A percentile compares a stretch with the other conserved stretches of the same genome.
Conservation (phyloP, 306 rosid species). For the Corylus avellana region DNA sequence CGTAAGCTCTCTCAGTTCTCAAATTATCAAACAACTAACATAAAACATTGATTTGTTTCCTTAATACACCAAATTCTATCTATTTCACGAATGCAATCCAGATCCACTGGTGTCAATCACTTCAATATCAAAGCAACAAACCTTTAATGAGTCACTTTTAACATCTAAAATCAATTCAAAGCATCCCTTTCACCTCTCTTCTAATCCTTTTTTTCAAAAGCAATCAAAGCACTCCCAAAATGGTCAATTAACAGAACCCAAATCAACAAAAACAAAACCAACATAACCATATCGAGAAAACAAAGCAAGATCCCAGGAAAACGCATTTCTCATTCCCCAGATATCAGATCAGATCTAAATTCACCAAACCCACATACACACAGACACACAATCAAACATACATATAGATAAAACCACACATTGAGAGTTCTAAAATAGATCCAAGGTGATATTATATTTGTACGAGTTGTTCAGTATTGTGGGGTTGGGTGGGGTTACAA, state of each 20-base stretch:
- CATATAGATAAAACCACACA: background rate
- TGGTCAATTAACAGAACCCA: background rate
- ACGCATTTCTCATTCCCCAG: background rate
- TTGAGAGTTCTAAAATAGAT: background rate
- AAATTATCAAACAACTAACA: background rate
- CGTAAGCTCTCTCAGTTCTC: background rate
- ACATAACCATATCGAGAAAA: background rate
- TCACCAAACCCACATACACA: conserved; percentile 10
- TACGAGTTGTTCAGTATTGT: too few relatives aligned
- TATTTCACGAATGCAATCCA: background rate
- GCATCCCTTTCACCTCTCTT: background rate
- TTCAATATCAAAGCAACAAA: background rate
- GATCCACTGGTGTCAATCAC: background rate
- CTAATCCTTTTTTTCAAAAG: background rate
- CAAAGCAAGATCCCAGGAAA: conserved; percentile 22
- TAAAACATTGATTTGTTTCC: background rate
- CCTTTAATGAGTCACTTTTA: background rate
- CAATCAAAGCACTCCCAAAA: conserved; percentile 2
- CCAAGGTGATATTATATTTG: too few relatives aligned
- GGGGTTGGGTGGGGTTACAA: background rate
- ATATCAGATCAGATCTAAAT: conserved; percentile 39
- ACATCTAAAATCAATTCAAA: background rate
- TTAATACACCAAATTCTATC: background rate
- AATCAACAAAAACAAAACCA: background rate
- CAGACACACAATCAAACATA: background rate